Percentiles rank a stretch among this genome's conserved stretches.
Evolutionary conservation across 116 monocot species (phyloP).

Genomic region (Posidonia oceanica): DNA sequence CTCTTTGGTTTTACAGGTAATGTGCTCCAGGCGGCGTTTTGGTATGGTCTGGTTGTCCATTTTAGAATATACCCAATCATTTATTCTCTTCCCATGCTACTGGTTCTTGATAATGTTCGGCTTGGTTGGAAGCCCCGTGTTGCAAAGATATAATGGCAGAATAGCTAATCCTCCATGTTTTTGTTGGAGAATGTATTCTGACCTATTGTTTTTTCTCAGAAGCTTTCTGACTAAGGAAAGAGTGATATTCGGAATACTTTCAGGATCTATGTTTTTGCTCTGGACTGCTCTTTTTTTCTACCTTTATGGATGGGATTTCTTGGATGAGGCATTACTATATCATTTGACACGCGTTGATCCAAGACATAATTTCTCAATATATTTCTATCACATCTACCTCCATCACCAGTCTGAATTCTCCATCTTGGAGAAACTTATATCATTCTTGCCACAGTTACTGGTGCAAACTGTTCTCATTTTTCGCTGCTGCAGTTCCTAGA

Average conservation of each 20-base stretch:
- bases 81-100: slow-evolving; percentile 67
- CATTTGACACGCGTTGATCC: slow-evolving; percentile 93
- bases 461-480: slow-evolving; percentile 60
- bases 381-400: slow-evolving; percentile 95
- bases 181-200: slow-evolving; percentile 4
- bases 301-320: slow-evolving; percentile 87
- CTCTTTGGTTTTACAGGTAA: slow-evolving; percentile 40
- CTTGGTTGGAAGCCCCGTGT: slow-evolving; percentile 19
- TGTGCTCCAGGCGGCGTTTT: slow-evolving; percentile 69
- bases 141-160: slow-evolving; percentile 7
- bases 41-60: slow-evolving; percentile 92
- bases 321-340: slow-evolving; percentile 85
- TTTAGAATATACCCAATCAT: slow-evolving; percentile 96
- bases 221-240: slow-evolving; percentile 42
- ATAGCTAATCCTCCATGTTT: slow-evolving; percentile 3
- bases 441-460: slow-evolving; percentile 79
- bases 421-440: slow-evolving; percentile 55
- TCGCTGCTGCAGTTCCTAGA: too few relatives aligned
- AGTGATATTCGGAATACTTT: slow-evolving; percentile 68
- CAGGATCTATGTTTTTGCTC: slow-evolving; percentile 62
- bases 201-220: slow-evolving; percentile 17
- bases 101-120: slow-evolving; percentile 26
- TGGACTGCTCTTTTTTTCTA: slow-evolving; percentile 63
- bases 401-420: slow-evolving; percentile 76
- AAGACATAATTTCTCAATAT: slow-evolving; percentile 96